These are phyloP conservation scores for Melaleuca quinquenervia DNA, from an alignment of 345 rosid species.

Conservation along the genomic window DNA sequence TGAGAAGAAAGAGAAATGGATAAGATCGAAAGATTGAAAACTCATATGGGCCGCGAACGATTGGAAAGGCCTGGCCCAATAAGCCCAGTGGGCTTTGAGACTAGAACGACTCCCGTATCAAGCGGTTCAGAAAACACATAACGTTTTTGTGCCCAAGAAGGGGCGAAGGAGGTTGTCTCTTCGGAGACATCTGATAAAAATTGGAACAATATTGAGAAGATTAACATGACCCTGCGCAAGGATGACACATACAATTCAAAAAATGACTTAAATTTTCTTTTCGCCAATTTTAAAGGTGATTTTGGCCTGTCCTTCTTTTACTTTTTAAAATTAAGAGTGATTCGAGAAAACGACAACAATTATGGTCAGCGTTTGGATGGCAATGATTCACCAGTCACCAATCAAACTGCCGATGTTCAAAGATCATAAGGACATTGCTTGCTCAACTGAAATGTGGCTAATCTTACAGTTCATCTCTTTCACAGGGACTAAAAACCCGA, in stretches of 20 bases:
- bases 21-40: not conserved
- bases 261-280: not conserved
- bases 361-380: not conserved
- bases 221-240: not conserved
- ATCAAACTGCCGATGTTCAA: not conserved
- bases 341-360: too few species aligned
- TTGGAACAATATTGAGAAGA: not conserved
- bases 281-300: too few species aligned
- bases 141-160: accelerated
- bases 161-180: accelerated
- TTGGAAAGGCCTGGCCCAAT: not conserved
- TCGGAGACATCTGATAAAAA: not conserved
- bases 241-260: not conserved
- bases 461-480: not conserved
- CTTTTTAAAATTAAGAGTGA: not conserved
- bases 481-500: not conserved
- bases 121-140: accelerated
- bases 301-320: too few species aligned
- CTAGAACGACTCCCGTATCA: not conserved
- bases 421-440: not conserved
- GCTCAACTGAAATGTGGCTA: not conserved
- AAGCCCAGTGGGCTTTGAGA: not conserved
- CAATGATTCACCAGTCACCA: not conserved
- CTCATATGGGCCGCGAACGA: not conserved
- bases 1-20: not conserved